Evolutionary conservation across 2,329 filamentous ascomycete genomes (phyloP).

Genomic region (Chaetomium olivaceum): DNA sequence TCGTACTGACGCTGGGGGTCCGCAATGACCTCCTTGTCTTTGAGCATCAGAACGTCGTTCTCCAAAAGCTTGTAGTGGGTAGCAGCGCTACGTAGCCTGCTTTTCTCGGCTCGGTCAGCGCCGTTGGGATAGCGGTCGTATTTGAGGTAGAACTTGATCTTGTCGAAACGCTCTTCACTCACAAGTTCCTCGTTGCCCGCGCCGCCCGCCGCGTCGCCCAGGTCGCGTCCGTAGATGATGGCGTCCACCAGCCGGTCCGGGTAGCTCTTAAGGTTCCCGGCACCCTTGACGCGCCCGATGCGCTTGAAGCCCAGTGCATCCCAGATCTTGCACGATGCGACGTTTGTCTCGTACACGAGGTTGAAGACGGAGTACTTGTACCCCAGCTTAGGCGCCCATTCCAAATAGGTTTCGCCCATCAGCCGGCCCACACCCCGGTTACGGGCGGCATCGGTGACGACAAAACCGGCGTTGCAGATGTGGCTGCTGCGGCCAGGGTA

Average conservation of each 20-base stretch:
- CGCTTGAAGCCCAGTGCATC: conserved; percentile 90
- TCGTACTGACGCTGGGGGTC: conserved; percentile 89
- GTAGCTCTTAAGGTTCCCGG: conserved; percentile 68
- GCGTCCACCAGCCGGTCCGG: conserved; percentile 70
- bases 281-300: conserved; percentile 77
- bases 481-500: conserved; percentile 89
- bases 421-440: conserved; percentile 73
- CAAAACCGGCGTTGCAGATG: conserved; percentile 81
- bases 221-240: conserved; percentile 73
- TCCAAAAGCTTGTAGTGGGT: conserved; percentile 88
- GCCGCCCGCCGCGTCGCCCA: conserved; percentile 47
- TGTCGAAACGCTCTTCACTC: conserved; percentile 96
- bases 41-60: conserved; percentile 86
- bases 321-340: conserved; percentile 88
- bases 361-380: conserved; percentile 95
- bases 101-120: conserved; percentile 93
- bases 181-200: conserved; percentile 76
- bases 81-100: conserved; percentile 85
- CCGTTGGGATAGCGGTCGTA: conserved; percentile 90
- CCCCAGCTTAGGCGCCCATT: conserved; percentile 77
- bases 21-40: conserved; percentile 94
- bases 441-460: conserved; percentile 71
- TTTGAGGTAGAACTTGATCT: conserved; percentile 96
- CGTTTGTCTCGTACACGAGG: conserved; percentile 90
- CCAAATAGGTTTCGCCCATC: conserved; percentile 75